These are phyloP conservation scores for Trichoderma asperelloides DNA, from an alignment of 495 filamentous ascomycete genomes.

Conservation along the genomic window DNA sequence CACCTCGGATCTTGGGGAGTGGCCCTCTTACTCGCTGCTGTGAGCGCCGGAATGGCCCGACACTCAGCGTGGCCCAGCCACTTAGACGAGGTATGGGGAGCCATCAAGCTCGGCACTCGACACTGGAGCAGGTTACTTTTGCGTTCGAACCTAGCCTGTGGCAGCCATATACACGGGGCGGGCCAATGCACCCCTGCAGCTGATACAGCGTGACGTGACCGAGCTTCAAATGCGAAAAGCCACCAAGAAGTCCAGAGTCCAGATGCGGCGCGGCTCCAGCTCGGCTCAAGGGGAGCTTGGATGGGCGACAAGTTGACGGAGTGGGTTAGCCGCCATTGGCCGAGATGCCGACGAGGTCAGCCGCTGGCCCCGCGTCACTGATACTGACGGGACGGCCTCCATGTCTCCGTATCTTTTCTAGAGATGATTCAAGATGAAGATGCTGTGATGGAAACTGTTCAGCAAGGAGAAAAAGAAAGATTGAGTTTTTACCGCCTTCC, in stretches of 20 bases:
- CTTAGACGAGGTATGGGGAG: neutral
- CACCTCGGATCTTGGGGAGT: slow-evolving; percentile 1
- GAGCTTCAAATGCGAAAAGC: neutral
- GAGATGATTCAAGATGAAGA: no score
- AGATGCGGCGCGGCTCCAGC: slow-evolving; percentile 4
- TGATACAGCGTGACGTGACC: neutral
- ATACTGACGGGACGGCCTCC: neutral
- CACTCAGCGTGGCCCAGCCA: neutral
- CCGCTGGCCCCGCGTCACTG: neutral
- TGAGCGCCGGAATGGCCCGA: slow-evolving; percentile 6
- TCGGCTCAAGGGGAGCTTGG: slow-evolving; percentile 5
- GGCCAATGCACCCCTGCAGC: neutral
- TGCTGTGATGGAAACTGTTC: no score
- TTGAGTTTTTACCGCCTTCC: no score
- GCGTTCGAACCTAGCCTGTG: no score
- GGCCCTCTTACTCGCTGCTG: neutral
- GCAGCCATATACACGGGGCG: neutral
- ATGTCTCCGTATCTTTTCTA: neutral
- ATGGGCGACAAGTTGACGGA: neutral
- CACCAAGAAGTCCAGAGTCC: neutral
- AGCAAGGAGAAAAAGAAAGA: no score
- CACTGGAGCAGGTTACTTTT: neutral
- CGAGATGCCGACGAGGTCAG: slow-evolving; percentile 10
- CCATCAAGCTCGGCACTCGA: neutral
- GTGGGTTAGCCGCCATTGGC: slow-evolving; percentile 10